Conservation (phyloP, 106 monocot species). For the Gastrodia elata region DNA sequence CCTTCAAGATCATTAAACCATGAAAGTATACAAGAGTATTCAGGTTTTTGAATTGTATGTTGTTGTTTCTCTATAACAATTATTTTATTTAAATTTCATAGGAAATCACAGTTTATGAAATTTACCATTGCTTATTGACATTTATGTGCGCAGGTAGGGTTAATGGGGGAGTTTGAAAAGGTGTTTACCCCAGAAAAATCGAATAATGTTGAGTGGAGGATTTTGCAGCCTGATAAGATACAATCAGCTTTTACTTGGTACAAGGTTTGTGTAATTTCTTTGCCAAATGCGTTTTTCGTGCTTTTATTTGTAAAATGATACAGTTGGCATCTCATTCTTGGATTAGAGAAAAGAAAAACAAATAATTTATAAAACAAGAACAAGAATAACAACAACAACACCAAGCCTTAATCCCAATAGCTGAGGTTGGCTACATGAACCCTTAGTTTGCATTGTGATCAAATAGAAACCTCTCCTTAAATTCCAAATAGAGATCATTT, state of each 20-base stretch:
- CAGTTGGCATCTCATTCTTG: not conserved
- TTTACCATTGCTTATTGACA: not conserved
- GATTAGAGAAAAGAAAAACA: not conserved
- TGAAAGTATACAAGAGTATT: not conserved
- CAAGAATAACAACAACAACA: no score
- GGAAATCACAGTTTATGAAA: not conserved
- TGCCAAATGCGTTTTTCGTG: not conserved
- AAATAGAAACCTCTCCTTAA: no score
- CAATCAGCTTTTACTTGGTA: slow-evolving; percentile 72
- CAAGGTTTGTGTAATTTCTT: slow-evolving; percentile 30
- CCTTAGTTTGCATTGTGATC: no score
- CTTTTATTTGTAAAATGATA: not conserved
- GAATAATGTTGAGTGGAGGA: slow-evolving; percentile 44
- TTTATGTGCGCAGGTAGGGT: slow-evolving; percentile 45
- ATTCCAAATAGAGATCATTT: no score
- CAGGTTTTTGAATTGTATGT: not conserved
- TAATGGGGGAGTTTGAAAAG: slow-evolving; percentile 64
- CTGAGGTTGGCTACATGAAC: no score
- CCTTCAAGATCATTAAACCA: not conserved
- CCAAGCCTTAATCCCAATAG: no score
- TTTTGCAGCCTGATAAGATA: slow-evolving; percentile 24
- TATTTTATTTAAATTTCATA: not conserved
- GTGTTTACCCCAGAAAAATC: slow-evolving; percentile 49
- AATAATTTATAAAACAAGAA: no score
- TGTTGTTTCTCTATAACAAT: not conserved